phyloP scores from a whole-genome alignment of 2,329 filamentous ascomycete species.

The Penicillium occitanis region DNA sequence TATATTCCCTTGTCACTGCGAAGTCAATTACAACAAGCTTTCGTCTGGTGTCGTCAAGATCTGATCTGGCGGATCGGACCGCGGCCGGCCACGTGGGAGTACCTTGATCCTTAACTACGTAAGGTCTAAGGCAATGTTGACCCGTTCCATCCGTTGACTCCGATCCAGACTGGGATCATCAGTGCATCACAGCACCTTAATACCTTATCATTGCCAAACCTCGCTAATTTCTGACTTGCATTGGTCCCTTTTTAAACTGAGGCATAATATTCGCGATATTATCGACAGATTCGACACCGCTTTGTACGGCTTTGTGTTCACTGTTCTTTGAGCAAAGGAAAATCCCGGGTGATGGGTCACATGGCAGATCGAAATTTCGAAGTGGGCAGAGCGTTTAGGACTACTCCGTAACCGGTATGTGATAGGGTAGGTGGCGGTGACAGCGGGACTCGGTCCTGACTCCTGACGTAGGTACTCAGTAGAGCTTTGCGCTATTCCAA shows the following conservation, averaged over 20 bases:
- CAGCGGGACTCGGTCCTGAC: neutral
- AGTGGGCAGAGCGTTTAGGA: neutral
- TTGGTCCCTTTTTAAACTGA: neutral
- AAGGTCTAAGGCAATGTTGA: neutral
- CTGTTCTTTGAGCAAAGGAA: neutral
- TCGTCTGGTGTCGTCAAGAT: neutral
- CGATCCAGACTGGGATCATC: neutral
- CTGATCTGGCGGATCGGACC: conserved; percentile 1
- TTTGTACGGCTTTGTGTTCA: neutral
- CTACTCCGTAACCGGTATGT: too few relatives aligned
- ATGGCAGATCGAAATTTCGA: conserved; percentile 15
- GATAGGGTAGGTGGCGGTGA: neutral
- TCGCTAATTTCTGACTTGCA: neutral
- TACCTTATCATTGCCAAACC: neutral
- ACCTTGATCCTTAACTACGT: neutral
- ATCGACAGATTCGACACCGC: neutral
- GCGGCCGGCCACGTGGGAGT: neutral
- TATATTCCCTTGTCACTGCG: neutral
- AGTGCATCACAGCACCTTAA: too few relatives aligned
- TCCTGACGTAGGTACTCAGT: neutral
- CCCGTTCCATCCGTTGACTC: neutral
- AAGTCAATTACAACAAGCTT: neutral
- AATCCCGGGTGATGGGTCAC: conserved; percentile 9
- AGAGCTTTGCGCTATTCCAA: neutral
- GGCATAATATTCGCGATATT: neutral